Conservation (phyloP, 2,329 filamentous ascomycete genomes). For the Gaeumannomyces tritici region DNA sequence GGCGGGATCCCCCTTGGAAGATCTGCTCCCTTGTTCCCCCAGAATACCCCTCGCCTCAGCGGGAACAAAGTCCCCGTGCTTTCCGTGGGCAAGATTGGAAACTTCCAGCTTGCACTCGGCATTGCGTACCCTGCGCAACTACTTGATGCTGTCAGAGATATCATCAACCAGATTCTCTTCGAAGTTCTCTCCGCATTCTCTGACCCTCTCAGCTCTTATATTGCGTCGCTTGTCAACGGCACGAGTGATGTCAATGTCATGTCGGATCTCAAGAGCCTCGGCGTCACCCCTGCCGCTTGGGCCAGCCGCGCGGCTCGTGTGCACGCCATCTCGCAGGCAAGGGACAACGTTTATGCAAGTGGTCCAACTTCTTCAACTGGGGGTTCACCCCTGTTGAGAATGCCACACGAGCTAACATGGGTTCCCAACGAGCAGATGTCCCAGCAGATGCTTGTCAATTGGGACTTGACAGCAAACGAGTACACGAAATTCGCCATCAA, state of each 20-base stretch:
- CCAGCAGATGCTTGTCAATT: conserved; percentile 2
- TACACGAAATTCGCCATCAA: neutral
- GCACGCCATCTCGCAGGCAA: neutral
- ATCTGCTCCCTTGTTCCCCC: neutral
- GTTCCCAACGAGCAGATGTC: neutral
- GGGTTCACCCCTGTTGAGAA: no score
- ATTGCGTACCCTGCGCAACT: conserved; percentile 2
- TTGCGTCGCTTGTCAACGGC: neutral
- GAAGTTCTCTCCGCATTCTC: no score
- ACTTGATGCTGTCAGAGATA: neutral
- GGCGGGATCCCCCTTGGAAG: neutral
- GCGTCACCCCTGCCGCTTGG: neutral
- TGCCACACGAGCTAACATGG: no score
- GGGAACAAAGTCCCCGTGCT: neutral
- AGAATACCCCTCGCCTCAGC: neutral
- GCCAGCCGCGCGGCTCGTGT: neutral
- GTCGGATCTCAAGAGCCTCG: neutral
- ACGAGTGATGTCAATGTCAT: neutral
- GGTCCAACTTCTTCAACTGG: no score
- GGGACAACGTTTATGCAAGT: neutral
- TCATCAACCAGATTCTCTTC: neutral
- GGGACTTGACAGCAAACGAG: neutral
- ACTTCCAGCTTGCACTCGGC: neutral
- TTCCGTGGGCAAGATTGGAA: neutral
- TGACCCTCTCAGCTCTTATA: no score